Conservation (phyloP, 2,329 filamentous ascomycete species). For the Aspergillus felis region DNA sequence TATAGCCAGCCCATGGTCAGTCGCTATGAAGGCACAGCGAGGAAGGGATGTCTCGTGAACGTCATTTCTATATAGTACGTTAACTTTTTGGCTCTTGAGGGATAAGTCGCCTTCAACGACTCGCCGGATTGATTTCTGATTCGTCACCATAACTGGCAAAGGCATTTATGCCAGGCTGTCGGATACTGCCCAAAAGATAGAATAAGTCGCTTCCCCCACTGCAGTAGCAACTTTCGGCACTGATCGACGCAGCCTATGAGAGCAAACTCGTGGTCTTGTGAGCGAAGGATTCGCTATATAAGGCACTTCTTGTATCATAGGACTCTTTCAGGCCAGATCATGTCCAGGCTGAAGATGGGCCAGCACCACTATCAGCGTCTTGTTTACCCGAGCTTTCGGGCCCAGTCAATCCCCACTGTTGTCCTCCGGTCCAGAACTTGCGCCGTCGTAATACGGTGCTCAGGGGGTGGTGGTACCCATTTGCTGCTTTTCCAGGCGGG, state of each 20-base stretch:
- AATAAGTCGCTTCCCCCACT: not conserved
- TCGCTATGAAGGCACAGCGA: no score
- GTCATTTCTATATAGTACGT: not conserved
- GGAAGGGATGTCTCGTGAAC: not conserved
- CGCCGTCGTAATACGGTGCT: constrained; percentile 21
- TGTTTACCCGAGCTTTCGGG: constrained; percentile 14
- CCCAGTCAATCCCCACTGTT: constrained; percentile 13
- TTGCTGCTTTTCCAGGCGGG: constrained; percentile 52
- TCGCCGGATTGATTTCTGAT: not conserved
- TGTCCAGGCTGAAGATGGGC: constrained; percentile 9
- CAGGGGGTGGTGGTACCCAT: constrained; percentile 28
- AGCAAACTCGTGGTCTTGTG: not conserved
- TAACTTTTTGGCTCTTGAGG: not conserved
- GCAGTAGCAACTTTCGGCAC: not conserved
- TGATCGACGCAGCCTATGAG: no score
- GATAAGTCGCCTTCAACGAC: not conserved
- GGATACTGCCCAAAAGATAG: not conserved
- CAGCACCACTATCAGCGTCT: constrained; percentile 8
- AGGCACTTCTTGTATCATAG: not conserved
- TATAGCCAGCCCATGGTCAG: not conserved
- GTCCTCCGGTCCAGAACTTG: constrained; percentile 14
- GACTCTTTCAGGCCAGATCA: not conserved
- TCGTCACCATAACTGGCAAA: not conserved
- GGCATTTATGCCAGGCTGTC: not conserved
- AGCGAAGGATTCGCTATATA: not conserved